A percentile compares a stretch with the other conserved stretches of the same genome.
phyloP scores from a whole-genome alignment of 139 green algal genomes.

The Ettlia oleoabundans region DNA sequence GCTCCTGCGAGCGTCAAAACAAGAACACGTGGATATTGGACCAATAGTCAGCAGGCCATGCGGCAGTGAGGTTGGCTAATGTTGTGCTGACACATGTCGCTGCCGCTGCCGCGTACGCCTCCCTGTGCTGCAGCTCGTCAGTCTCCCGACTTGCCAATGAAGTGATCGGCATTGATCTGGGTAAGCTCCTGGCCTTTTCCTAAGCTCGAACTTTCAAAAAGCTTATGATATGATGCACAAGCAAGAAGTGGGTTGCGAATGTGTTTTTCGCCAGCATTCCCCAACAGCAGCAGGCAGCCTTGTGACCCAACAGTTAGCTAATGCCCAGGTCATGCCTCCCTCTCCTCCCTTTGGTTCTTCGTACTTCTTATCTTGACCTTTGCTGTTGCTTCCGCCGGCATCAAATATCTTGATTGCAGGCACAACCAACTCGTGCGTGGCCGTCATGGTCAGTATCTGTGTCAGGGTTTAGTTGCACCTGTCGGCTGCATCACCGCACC shows the following conservation, averaged over 20 bases:
- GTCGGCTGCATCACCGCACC: not conserved
- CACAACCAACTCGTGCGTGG: conserved; percentile 99
- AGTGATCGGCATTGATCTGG: conserved; percentile 99
- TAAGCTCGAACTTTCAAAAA: not conserved
- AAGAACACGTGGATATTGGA: too few species aligned
- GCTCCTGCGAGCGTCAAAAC: too few species aligned
- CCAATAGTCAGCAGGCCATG: too few species aligned
- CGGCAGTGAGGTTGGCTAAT: not conserved
- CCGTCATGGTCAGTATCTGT: conserved; percentile 86
- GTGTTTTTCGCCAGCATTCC: not conserved
- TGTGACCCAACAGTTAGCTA: too few species aligned
- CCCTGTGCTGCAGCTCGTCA: conserved; percentile 41
- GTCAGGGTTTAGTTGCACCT: not conserved
- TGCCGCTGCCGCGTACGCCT: not conserved
- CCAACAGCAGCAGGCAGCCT: too few species aligned
- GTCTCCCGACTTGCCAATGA: conserved; percentile 64
- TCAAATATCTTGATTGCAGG: not conserved
- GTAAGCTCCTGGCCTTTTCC: conserved; percentile 35
- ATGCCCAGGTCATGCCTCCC: not conserved
- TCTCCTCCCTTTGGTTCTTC: not conserved
- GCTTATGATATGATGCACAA: not conserved
- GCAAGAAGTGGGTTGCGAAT: not conserved
- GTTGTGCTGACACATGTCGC: not conserved
- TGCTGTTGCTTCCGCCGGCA: too few species aligned
- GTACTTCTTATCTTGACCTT: not conserved